Evolutionary conservation across 805 yeast species (phyloP).

Genomic region (Wickerhamiella brachini): DNA sequence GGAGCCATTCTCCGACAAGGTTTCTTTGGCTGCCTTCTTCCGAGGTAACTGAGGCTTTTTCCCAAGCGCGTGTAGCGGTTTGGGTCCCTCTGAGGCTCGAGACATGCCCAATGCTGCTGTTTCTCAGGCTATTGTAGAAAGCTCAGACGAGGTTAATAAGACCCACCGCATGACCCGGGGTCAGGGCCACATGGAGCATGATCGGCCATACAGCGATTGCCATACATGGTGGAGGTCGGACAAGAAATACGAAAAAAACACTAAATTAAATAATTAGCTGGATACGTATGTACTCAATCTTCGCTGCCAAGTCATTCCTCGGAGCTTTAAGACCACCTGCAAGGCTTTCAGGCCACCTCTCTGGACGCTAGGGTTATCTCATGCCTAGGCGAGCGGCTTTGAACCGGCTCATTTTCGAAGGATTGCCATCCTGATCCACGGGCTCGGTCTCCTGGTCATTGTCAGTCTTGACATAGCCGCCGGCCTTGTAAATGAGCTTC

Average conservation of each 20-base stretch:
- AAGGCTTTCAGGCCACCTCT: too few species aligned
- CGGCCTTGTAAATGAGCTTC: slow-evolving; percentile 33
- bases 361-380: too few species aligned
- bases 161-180: not conserved
- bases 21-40: too few species aligned
- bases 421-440: slow-evolving; percentile 48
- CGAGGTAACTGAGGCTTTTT: not conserved
- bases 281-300: too few species aligned
- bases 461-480: slow-evolving; percentile 35
- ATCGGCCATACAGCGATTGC: too few species aligned
- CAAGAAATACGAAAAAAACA: too few species aligned
- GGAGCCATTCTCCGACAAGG: too few species aligned
- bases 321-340: too few species aligned
- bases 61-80: not conserved
- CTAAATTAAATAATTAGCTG: too few species aligned
- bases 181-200: not conserved
- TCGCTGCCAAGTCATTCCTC: too few species aligned
- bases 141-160: not conserved
- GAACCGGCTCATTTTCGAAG: slow-evolving; percentile 50
- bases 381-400: slow-evolving; percentile 34
- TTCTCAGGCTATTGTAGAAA: too few species aligned
- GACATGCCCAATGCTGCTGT: not conserved
- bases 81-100: not conserved
- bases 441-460: slow-evolving; percentile 52
- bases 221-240: too few species aligned